Percentiles rank a stretch among this genome's conserved stretches.
Conservation (phyloP, 2,329 filamentous ascomycete species). For the Pseudocercospora ulei region DNA sequence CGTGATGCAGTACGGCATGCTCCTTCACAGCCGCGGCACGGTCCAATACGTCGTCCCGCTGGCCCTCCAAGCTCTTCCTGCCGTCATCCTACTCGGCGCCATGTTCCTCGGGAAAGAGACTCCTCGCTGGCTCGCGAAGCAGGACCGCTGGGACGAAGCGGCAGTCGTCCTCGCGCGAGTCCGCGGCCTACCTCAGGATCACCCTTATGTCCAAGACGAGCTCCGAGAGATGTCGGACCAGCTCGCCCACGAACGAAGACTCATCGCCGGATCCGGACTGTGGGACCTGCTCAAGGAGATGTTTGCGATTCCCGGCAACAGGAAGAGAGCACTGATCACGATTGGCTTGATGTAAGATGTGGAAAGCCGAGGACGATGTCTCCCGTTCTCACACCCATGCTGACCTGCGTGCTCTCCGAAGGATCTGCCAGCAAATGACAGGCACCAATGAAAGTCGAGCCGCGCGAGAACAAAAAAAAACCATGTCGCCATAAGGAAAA, state of each 20-base stretch:
- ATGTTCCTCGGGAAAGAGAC: conserved; percentile 48
- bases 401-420: background rate
- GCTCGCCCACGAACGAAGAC: conserved; percentile 62
- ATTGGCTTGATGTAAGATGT: conserved; percentile 46
- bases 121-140: conserved; percentile 47
- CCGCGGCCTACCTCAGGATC: conserved; percentile 53
- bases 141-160: conserved; percentile 59
- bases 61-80: conserved; percentile 55
- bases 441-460: conserved; percentile 44
- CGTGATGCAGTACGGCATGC: conserved; percentile 46
- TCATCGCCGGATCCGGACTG: conserved; percentile 53
- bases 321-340: conserved; percentile 55
- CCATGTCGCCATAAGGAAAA: too few species aligned
- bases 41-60: conserved; percentile 49
- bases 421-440: conserved; percentile 62
- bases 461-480: conserved; percentile 36
- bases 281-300: conserved; percentile 59
- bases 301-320: conserved; percentile 53
- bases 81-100: conserved; percentile 51
- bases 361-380: background rate
- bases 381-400: background rate
- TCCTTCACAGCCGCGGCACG: conserved; percentile 41
- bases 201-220: conserved; percentile 44
- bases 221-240: conserved; percentile 55
- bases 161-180: conserved; percentile 48